Conservation (phyloP, 148 eudicot species). For the Limonium bicolor region DNA sequence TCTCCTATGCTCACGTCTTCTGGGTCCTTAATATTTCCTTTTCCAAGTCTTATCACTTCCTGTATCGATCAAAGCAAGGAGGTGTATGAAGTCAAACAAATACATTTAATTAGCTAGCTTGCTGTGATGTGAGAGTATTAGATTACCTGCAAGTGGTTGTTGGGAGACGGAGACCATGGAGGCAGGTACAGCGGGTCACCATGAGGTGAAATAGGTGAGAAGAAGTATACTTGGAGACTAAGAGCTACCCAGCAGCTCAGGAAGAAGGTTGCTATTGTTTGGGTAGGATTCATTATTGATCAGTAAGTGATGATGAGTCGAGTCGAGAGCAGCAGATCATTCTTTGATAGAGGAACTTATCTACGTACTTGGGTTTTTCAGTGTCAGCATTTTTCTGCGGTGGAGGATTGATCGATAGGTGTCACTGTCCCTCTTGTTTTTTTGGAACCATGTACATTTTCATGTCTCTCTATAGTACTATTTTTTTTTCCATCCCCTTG, state of each 20-base stretch:
- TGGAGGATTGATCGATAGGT: too few relatives aligned
- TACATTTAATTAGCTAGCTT: not conserved
- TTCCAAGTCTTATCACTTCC: constrained; percentile 61
- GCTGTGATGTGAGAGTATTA: not conserved
- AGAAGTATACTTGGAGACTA: constrained; percentile 25
- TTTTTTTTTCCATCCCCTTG: too few relatives aligned
- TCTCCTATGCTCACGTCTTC: constrained; percentile 56
- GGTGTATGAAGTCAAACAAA: not conserved
- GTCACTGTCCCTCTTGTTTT: too few relatives aligned
- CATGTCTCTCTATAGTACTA: too few relatives aligned
- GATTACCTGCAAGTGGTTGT: constrained; percentile 39
- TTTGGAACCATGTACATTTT: too few relatives aligned
- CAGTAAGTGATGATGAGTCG: not conserved
- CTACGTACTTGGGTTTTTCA: too few relatives aligned
- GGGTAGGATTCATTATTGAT: not conserved
- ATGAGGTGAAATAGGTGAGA: constrained; percentile 58
- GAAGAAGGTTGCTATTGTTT: not conserved
- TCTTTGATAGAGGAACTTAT: too few relatives aligned
- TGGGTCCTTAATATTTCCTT: constrained; percentile 43
- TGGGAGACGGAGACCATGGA: constrained; percentile 14
- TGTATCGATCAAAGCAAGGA: constrained; percentile 4
- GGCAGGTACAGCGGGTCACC: constrained; percentile 29
- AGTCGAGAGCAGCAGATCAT: not conserved
- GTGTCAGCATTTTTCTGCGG: too few relatives aligned
- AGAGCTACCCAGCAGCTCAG: constrained; percentile 24